These are phyloP conservation scores for Fragilaria radians DNA, from an alignment of 108 stramenopile genomes.

Conservation along the genomic window DNA sequence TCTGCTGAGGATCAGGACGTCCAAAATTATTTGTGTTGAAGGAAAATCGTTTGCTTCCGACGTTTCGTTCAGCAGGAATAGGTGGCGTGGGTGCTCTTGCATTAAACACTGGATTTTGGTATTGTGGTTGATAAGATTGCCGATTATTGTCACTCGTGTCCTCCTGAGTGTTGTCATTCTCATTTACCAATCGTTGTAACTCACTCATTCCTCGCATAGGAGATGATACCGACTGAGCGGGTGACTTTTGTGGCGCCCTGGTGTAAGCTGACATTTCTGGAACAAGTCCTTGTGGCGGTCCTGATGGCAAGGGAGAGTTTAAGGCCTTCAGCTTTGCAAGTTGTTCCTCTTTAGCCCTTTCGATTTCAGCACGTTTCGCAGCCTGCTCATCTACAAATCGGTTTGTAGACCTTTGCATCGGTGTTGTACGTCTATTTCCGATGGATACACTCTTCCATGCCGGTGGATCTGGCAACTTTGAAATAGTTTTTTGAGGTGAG, in stretches of 20 bases:
- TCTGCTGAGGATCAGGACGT: background rate
- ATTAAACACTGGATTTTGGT: background rate
- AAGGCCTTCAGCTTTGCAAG: slow-evolving; percentile 8
- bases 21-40: background rate
- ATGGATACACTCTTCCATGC: background rate
- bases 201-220: background rate
- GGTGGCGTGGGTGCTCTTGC: background rate
- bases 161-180: background rate
- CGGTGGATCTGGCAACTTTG: background rate
- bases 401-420: background rate
- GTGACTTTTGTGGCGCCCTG: background rate
- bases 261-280: background rate
- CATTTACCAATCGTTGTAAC: background rate
- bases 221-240: background rate
- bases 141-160: background rate
- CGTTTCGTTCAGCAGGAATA: background rate
- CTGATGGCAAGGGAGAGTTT: slow-evolving; percentile 12
- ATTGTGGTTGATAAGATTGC: background rate
- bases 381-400: slow-evolving; percentile 12
- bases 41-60: background rate
- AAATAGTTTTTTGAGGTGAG: too few species aligned
- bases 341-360: slow-evolving; percentile 5
- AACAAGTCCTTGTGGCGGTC: background rate
- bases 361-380: slow-evolving; percentile 9
- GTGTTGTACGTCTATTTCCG: background rate